phyloP scores from a whole-genome alignment of 1,139 yeast species.

The Yamadazyma dushanensis region DNA sequence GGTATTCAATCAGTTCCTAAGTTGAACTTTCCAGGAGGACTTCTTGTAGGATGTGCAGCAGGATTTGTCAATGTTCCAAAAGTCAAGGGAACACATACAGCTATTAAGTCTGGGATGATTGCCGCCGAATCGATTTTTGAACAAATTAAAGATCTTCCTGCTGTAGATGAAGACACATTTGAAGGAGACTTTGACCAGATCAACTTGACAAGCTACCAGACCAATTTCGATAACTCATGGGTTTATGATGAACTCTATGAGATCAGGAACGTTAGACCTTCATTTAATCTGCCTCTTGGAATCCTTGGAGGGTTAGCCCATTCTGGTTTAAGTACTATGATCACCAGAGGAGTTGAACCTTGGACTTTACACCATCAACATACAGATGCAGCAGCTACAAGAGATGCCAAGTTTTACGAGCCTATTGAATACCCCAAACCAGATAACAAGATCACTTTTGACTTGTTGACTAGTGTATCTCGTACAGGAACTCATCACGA shows the following conservation, averaged over 20 bases:
- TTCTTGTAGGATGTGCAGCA: slow-evolving; percentile 90
- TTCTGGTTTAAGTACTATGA: slow-evolving; percentile 80
- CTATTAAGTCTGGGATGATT: slow-evolving; percentile 90
- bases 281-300: slow-evolving; percentile 74
- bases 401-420: slow-evolving; percentile 59
- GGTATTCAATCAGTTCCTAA: slow-evolving; percentile 91
- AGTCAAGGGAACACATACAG: slow-evolving; percentile 97
- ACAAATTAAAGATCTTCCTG: slow-evolving; percentile 47
- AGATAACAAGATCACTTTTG: slow-evolving; percentile 87
- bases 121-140: slow-evolving; percentile 86
- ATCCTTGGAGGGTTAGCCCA: slow-evolving; percentile 76
- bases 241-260: slow-evolving; percentile 75
- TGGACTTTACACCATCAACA: slow-evolving; percentile 78
- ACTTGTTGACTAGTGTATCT: slow-evolving; percentile 86
- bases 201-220: slow-evolving; percentile 59
- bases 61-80: slow-evolving; percentile 97
- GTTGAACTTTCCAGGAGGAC: slow-evolving; percentile 92
- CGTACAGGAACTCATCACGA: slow-evolving; percentile 96
- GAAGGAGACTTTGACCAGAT: slow-evolving; percentile 43
- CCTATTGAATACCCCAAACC: slow-evolving; percentile 93
- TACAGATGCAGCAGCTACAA: slow-evolving; percentile 73
- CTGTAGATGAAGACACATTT: slow-evolving; percentile 51
- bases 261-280: slow-evolving; percentile 89
- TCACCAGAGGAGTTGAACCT: slow-evolving; percentile 77
- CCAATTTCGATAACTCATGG: slow-evolving; percentile 75